A percentile compares a stretch with the other conserved stretches of the same genome.
Evolutionary conservation across 805 yeast species (phyloP).

Genomic region (Starmera caribaea): DNA sequence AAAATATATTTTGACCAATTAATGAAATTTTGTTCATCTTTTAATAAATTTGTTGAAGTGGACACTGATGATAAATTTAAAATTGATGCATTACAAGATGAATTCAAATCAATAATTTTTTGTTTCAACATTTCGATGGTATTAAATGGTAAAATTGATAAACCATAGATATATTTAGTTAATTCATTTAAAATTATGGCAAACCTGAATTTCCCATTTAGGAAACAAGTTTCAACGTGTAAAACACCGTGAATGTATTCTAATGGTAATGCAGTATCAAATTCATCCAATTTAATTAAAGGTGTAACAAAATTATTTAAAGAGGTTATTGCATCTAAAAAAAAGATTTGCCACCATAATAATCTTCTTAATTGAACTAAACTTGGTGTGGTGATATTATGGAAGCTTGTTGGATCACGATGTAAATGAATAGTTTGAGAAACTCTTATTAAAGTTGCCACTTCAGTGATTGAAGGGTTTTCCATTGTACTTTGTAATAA

Average conservation of each 20-base stretch:
- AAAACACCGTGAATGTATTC: slow-evolving; percentile 30
- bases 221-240: slow-evolving; percentile 35
- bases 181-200: slow-evolving; percentile 43
- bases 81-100: slow-evolving; percentile 40
- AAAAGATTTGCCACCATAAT: slow-evolving; percentile 62
- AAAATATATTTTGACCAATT: slow-evolving; percentile 37
- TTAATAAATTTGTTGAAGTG: slow-evolving; percentile 28
- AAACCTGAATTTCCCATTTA: slow-evolving; percentile 45
- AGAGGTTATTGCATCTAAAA: slow-evolving; percentile 46
- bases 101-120: slow-evolving; percentile 40
- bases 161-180: slow-evolving; percentile 39
- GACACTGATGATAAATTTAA: slow-evolving; percentile 25
- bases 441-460: slow-evolving; percentile 45
- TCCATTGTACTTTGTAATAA: slow-evolving; percentile 43
- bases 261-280: slow-evolving; percentile 47
- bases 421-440: slow-evolving; percentile 48
- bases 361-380: slow-evolving; percentile 43
- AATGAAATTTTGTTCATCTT: slow-evolving; percentile 29
- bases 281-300: slow-evolving; percentile 39
- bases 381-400: slow-evolving; percentile 37
- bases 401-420: slow-evolving; percentile 48
- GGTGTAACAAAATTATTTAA: slow-evolving; percentile 48
- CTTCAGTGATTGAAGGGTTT: slow-evolving; percentile 45
- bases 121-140: slow-evolving; percentile 34
- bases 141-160: slow-evolving; percentile 30